Conservation (phyloP, 345 rosid genomes). For the Nephelium lappaceum region DNA sequence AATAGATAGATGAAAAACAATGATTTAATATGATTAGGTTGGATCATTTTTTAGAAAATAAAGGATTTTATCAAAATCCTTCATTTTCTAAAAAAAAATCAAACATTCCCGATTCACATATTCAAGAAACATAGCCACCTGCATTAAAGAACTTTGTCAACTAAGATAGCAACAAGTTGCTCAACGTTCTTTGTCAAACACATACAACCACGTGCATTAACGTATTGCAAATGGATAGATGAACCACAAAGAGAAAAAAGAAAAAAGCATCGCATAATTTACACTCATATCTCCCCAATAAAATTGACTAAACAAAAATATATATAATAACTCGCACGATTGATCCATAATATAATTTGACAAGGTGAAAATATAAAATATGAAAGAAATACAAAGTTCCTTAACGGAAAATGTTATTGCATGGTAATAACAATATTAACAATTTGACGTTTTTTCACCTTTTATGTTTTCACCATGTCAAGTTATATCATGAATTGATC, state of each 20-base stretch:
- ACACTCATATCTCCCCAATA: not conserved
- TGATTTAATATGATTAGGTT: conserved; percentile 44
- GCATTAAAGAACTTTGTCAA: conserved; percentile 1
- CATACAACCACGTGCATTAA: not conserved
- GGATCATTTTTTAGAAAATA: conserved; percentile 76
- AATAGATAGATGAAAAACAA: conserved; percentile 1
- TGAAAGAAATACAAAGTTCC: not conserved
- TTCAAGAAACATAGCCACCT: conserved; percentile 98
- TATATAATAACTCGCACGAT: not conserved
- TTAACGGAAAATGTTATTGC: not conserved
- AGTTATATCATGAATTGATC: not conserved
- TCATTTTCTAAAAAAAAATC: too few relatives aligned
- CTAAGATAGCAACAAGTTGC: not conserved
- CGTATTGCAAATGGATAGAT: not conserved
- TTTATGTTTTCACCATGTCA: not conserved
- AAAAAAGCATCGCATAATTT: not conserved
- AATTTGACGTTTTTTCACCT: not conserved
- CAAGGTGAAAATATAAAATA: too few relatives aligned
- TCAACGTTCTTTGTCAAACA: not conserved
- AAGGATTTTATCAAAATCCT: conserved; percentile 96
- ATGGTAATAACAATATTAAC: not conserved
- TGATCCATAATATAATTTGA: not conserved
- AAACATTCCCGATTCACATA: conserved; percentile 95
- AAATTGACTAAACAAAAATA: not conserved
- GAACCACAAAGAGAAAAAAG: not conserved